Evolutionary conservation across 495 filamentous ascomycete genomes (phyloP).

Genomic region (Podospora pseudocomata): DNA sequence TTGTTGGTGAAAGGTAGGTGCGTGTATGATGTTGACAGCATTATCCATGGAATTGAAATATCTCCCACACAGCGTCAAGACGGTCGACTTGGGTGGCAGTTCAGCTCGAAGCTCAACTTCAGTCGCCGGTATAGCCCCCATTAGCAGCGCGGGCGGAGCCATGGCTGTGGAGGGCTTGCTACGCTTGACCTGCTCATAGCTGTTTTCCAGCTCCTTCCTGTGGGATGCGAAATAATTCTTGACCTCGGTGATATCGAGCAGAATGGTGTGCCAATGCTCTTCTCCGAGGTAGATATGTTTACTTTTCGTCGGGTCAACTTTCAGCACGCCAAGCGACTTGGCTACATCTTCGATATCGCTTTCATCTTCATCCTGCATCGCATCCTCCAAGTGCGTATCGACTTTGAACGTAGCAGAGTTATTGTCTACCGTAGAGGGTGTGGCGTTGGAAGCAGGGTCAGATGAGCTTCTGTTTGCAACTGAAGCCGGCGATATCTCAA

Average conservation of each 20-base stretch:
- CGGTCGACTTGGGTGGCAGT: constrained; percentile 73
- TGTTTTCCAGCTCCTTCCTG: constrained; percentile 54
- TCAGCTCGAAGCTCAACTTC: constrained; percentile 73
- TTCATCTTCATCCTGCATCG: constrained; percentile 53
- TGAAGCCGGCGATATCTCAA: constrained; percentile 35
- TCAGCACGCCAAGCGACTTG: constrained; percentile 82
- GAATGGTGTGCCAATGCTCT: constrained; percentile 83
- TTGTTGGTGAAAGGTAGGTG: constrained; percentile 79
- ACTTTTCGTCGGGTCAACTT: constrained; percentile 72
- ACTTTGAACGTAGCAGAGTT: constrained; percentile 54
- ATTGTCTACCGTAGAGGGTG: constrained; percentile 61
- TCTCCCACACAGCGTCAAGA: constrained; percentile 74
- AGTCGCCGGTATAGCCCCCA: constrained; percentile 64
- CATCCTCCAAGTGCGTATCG: constrained; percentile 51
- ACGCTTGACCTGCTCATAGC: constrained; percentile 61
- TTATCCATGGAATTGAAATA: constrained; percentile 60
- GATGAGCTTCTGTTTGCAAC: constrained; percentile 53
- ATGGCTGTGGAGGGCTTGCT: constrained; percentile 55
- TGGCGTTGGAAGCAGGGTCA: constrained; percentile 59
- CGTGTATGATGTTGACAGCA: constrained; percentile 71
- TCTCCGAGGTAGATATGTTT: constrained; percentile 85
- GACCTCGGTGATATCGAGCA: constrained; percentile 90
- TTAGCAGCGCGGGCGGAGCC: constrained; percentile 67
- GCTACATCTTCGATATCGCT: constrained; percentile 87
- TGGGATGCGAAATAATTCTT: constrained; percentile 74